A percentile compares a stretch with the other conserved stretches of the same genome.
These are phyloP conservation scores for grape (Vitis vinifera) DNA, from an alignment of 164 flowering plant genomes.

Conservation along the genomic window DNA sequence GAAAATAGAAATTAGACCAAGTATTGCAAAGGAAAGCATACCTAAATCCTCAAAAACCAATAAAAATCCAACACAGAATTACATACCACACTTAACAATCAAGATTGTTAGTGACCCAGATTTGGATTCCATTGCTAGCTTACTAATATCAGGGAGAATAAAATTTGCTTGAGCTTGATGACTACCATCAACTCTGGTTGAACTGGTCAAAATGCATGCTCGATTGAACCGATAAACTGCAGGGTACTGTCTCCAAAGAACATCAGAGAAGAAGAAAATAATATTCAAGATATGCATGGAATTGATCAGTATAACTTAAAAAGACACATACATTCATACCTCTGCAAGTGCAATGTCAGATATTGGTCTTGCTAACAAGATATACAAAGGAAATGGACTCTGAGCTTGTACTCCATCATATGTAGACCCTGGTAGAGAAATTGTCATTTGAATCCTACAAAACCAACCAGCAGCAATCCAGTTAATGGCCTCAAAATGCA, in stretches of 20 bases:
- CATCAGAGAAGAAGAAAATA: slow-evolving; percentile 3
- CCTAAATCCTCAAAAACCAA: neutral
- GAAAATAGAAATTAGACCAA: neutral
- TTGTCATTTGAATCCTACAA: slow-evolving; percentile 70
- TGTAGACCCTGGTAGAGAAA: slow-evolving; percentile 48
- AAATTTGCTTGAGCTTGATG: slow-evolving; percentile 53
- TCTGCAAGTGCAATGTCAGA: slow-evolving; percentile 43
- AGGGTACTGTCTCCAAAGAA: slow-evolving; percentile 27
- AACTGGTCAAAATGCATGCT: slow-evolving; percentile 41
- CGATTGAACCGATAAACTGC: slow-evolving; percentile 39
- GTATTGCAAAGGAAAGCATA: slow-evolving; percentile 2
- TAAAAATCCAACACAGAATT: slow-evolving; percentile 2
- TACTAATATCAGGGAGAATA: slow-evolving; percentile 68
- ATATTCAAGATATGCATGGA: neutral
- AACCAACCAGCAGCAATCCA: slow-evolving; percentile 1
- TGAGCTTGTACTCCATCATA: slow-evolving; percentile 41
- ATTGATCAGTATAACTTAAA: neutral
- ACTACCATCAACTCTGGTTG: slow-evolving; percentile 38
- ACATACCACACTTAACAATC: slow-evolving; percentile 71
- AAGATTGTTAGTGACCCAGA: slow-evolving; percentile 56
- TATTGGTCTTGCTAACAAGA: slow-evolving; percentile 59
- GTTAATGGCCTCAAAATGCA: neutral
- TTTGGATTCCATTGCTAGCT: slow-evolving; percentile 54
- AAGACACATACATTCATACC: slow-evolving; percentile 35
- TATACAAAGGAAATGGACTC: slow-evolving; percentile 58